phyloP scores from a whole-genome alignment of 352 stramenopile genomes.

The Pythium volutum region DNA sequence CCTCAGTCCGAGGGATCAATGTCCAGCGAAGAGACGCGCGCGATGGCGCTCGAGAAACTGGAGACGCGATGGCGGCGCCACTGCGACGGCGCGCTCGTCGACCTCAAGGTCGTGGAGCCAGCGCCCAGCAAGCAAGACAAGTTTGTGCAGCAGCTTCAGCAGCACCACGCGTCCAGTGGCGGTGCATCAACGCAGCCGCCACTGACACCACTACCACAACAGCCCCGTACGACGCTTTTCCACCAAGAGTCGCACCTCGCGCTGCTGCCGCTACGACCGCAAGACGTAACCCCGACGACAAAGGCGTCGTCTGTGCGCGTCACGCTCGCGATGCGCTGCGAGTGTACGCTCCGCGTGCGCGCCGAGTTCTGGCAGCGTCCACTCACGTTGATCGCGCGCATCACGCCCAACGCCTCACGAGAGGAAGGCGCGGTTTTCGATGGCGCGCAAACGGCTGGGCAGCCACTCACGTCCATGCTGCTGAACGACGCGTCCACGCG shows the following conservation, averaged over 20 bases:
- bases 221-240: constrained; percentile 40
- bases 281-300: background rate
- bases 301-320: constrained; percentile 4
- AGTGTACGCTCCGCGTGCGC: constrained; percentile 58
- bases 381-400: constrained; percentile 47
- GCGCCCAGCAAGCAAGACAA: constrained; percentile 5
- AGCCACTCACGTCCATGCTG: constrained; percentile 13
- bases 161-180: constrained; percentile 13
- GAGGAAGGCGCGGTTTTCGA: constrained; percentile 11
- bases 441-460: background rate
- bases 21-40: background rate
- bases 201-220: background rate
- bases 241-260: constrained; percentile 54
- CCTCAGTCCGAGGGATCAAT: constrained; percentile 1
- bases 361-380: constrained; percentile 58
- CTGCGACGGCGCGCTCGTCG: constrained; percentile 45
- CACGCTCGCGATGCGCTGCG: constrained; percentile 33
- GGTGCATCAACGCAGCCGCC: background rate
- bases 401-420: constrained; percentile 34
- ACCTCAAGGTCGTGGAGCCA: constrained; percentile 44
- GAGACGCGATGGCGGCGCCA: constrained; percentile 36
- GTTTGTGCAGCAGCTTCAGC: background rate
- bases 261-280: constrained; percentile 18
- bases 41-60: constrained; percentile 14
- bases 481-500: constrained; percentile 38